phyloP scores from a whole-genome alignment of 495 filamentous ascomycete species.

The Penicillium psychrofluorescens region DNA sequence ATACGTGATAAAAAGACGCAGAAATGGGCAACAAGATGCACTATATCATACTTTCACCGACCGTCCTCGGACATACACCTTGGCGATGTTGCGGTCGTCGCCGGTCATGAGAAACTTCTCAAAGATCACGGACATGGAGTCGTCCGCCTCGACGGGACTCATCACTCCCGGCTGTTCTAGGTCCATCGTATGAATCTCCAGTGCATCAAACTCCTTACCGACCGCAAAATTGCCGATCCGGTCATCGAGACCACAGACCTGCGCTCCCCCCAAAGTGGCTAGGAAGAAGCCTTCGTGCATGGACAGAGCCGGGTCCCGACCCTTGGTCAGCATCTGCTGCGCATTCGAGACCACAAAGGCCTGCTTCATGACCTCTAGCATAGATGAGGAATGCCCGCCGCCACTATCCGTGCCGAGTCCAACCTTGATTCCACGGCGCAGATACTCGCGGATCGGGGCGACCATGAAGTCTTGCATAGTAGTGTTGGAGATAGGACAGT shows the following conservation, averaged over 20 bases:
- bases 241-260: conserved; percentile 48
- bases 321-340: conserved; percentile 38
- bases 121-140: conserved; percentile 39
- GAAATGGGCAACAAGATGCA: not conserved
- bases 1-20: not conserved
- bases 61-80: conserved; percentile 50
- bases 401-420: conserved; percentile 61
- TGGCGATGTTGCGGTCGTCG: conserved; percentile 54
- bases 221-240: conserved; percentile 51
- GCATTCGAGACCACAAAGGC: conserved; percentile 57
- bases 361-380: conserved; percentile 51
- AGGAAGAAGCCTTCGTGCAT: conserved; percentile 52
- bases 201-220: conserved; percentile 60
- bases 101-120: conserved; percentile 63
- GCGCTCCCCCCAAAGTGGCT: conserved; percentile 56
- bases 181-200: conserved; percentile 39
- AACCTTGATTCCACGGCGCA: conserved; percentile 53
- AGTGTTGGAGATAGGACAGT: conserved; percentile 59
- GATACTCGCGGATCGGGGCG: conserved; percentile 50
- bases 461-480: conserved; percentile 56
- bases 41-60: conserved; percentile 45
- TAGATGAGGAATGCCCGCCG: conserved; percentile 55
- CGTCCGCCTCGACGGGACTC: conserved; percentile 46
- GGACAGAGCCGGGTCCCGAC: conserved; percentile 39
- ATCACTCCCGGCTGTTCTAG: conserved; percentile 34